Evolutionary conservation across 1,139 yeast genomes (phyloP).

Genomic region (Kluyveromyces sp.): DNA sequence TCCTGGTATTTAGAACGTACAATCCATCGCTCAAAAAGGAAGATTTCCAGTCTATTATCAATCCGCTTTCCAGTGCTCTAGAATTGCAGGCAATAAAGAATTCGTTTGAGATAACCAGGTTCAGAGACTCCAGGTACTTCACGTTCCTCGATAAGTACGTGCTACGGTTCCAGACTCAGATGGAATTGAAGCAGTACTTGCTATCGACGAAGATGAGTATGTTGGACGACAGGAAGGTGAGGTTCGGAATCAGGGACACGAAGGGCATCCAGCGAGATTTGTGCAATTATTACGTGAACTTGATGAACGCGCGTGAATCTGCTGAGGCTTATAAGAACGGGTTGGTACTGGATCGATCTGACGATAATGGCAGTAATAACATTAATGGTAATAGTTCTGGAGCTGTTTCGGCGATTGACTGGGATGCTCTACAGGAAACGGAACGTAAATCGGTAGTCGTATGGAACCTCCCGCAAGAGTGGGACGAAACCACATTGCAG

Average conservation of each 20-base stretch:
- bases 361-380: not conserved
- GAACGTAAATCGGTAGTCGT: slow-evolving; percentile 22
- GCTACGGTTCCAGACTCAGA: slow-evolving; percentile 17
- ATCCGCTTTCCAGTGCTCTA: slow-evolving; percentile 4
- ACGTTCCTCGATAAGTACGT: slow-evolving; percentile 24
- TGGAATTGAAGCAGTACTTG: slow-evolving; percentile 12
- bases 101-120: slow-evolving; percentile 16
- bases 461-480: slow-evolving; percentile 25
- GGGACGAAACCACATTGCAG: slow-evolving; percentile 12
- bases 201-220: slow-evolving; percentile 11
- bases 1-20: slow-evolving; percentile 14
- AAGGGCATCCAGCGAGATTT: slow-evolving; percentile 3
- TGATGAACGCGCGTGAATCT: slow-evolving; percentile 21
- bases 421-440: slow-evolving; percentile 10
- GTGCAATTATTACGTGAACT: slow-evolving; percentile 13
- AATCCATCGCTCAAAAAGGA: slow-evolving; percentile 17
- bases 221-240: slow-evolving; percentile 17
- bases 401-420: not conserved
- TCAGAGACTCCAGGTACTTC: slow-evolving; percentile 25
- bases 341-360: no score
- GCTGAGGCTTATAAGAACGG: slow-evolving; percentile 10
- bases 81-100: not conserved
- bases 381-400: slow-evolving; percentile 1
- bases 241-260: slow-evolving; percentile 10
- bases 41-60: slow-evolving; percentile 16